Percentiles rank a stretch among this genome's conserved stretches.
Conservation (phyloP, 2,329 filamentous ascomycete species). For the Chaetoscypha palmicola region DNA sequence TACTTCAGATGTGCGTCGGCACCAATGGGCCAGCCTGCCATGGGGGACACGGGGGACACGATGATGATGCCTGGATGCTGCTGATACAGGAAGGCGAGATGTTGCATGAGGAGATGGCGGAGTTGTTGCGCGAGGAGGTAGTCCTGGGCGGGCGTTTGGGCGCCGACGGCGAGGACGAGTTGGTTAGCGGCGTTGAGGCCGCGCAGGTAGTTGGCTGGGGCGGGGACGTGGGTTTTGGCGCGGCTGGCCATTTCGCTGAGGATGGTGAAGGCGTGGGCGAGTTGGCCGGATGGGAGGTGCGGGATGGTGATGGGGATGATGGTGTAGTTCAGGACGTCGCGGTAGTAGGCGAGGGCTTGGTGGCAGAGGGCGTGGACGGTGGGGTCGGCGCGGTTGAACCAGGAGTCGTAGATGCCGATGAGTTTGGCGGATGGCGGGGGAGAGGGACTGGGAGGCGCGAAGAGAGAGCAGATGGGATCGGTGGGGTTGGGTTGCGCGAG, state of each 20-base stretch:
- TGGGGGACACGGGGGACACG: conserved; percentile 69
- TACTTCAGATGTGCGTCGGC: conserved; percentile 52
- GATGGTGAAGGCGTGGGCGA: conserved; percentile 71
- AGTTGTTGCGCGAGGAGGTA: conserved; percentile 67
- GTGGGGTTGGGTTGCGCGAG: conserved; percentile 65
- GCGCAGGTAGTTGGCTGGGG: conserved; percentile 41
- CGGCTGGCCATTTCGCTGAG: conserved; percentile 59
- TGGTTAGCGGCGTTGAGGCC: conserved; percentile 61
- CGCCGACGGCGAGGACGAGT: conserved; percentile 58
- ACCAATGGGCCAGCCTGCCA: conserved; percentile 63
- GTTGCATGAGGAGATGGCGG: conserved; percentile 69
- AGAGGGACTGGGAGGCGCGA: conserved; percentile 49
- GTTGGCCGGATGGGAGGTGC: conserved; percentile 61
- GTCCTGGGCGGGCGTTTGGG: conserved; percentile 60
- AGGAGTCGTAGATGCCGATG: conserved; percentile 63
- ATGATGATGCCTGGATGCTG: conserved; percentile 69
- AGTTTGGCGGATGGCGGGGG: conserved; percentile 41
- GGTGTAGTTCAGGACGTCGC: conserved; percentile 43
- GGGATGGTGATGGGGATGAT: conserved; percentile 58
- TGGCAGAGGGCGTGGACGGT: conserved; percentile 57
- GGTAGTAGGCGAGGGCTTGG: conserved; percentile 51
- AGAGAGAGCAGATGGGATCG: conserved; percentile 53
- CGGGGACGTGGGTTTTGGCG: conserved; percentile 27
- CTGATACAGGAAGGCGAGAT: conserved; percentile 64
- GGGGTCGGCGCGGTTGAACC: conserved; percentile 63